Conservation (phyloP, 2,329 filamentous ascomycete genomes). For the Hymenoscyphus salicellus region DNA sequence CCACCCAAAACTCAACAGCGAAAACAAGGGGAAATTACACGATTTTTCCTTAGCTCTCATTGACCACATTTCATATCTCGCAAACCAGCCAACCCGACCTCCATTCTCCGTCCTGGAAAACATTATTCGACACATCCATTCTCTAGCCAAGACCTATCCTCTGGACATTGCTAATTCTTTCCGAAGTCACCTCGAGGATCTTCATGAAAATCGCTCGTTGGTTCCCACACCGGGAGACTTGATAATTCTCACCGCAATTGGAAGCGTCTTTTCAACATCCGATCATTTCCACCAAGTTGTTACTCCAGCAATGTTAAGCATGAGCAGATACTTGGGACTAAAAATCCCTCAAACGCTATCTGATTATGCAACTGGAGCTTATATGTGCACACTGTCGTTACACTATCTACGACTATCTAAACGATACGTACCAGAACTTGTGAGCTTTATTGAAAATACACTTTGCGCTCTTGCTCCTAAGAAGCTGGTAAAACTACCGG, state of each 20-base stretch:
- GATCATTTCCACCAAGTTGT: slow-evolving; percentile 96
- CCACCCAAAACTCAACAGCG: slow-evolving; percentile 78
- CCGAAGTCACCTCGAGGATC: slow-evolving; percentile 65
- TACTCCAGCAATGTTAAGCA: slow-evolving; percentile 83
- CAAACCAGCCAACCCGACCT: slow-evolving; percentile 43
- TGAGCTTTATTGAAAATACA: slow-evolving; percentile 77
- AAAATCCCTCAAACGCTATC: slow-evolving; percentile 62
- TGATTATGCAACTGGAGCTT: slow-evolving; percentile 72
- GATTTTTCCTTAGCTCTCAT: slow-evolving; percentile 66
- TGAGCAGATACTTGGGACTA: slow-evolving; percentile 78
- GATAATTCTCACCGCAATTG: slow-evolving; percentile 76
- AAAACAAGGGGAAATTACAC: slow-evolving; percentile 79
- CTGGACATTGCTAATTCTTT: slow-evolving; percentile 75
- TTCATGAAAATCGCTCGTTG: slow-evolving; percentile 48
- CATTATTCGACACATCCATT: slow-evolving; percentile 86
- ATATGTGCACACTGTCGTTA: slow-evolving; percentile 72
- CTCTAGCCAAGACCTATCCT: slow-evolving; percentile 81
- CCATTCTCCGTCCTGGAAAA: slow-evolving; percentile 72
- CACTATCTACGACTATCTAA: slow-evolving; percentile 83
- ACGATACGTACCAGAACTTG: slow-evolving; percentile 82
- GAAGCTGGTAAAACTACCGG: slow-evolving; percentile 46
- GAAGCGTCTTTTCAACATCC: slow-evolving; percentile 85
- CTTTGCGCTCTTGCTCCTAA: slow-evolving; percentile 64
- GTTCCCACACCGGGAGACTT: slow-evolving; percentile 67
- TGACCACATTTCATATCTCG: slow-evolving; percentile 55